These are phyloP conservation scores for Paxillus rubicundulus DNA, from an alignment of 768 basidiomycete genomes.

Conservation along the genomic window DNA sequence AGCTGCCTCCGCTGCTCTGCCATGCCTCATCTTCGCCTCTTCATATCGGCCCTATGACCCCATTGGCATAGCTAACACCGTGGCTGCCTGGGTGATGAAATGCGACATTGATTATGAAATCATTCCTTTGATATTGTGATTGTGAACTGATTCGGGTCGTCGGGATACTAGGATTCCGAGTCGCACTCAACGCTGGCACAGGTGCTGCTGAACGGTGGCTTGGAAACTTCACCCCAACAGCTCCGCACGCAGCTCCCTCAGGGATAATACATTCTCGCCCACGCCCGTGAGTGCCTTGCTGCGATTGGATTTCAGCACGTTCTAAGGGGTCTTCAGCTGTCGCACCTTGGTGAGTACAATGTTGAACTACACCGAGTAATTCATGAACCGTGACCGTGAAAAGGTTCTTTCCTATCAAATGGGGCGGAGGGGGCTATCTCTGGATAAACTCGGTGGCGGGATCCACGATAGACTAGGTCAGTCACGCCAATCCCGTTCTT, in stretches of 20 bases:
- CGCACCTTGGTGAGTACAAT: conserved; percentile 34
- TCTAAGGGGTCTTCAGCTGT: conserved; percentile 28
- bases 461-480: conserved; percentile 45
- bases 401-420: conserved; percentile 21
- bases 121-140: background rate
- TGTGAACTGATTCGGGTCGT: background rate
- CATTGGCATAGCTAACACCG: conserved; percentile 36
- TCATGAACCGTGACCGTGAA: conserved; percentile 19
- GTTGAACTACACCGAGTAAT: background rate
- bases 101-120: conserved; percentile 56
- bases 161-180: conserved; percentile 25
- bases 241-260: conserved; percentile 34
- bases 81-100: conserved; percentile 46
- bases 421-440: conserved; percentile 37
- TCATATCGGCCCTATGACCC: conserved; percentile 27
- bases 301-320: background rate
- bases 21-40: background rate
- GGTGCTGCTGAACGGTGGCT: conserved; percentile 41
- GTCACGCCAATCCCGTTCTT: background rate
- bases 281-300: conserved; percentile 32
- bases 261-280: conserved; percentile 33
- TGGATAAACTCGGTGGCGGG: conserved; percentile 39
- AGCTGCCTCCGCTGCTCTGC: background rate
- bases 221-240: conserved; percentile 27
- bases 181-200: conserved; percentile 29